Evolutionary conservation across 2,329 filamentous ascomycete species (phyloP), one percentile per base, ranked within the genome.

Genomic region (Claviceps monticola): DNA sequence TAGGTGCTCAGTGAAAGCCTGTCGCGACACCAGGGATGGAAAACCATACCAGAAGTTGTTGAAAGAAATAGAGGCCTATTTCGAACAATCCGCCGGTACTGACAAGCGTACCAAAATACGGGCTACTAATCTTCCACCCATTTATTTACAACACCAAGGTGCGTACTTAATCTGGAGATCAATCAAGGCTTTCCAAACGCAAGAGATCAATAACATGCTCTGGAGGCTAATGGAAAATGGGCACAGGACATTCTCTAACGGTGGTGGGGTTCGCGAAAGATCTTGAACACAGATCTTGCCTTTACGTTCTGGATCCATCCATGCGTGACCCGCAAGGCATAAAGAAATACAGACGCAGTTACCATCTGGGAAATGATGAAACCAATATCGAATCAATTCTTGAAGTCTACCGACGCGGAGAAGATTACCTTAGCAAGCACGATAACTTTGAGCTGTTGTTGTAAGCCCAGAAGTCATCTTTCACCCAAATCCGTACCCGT

Each of bases 241-340:
- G 8, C 2, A 38, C 26, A 76, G 88, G 89, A 2, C 91, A 97
- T 65, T 96, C 90, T 1, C 74, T 95, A 71, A 95, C 88, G 0
- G 88, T 97, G 49, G 74, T 97, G 51, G 91, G 91, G 0, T 74
- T 95, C 26, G 89, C 96, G 66, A 79, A 78, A 57, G 78, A 75
- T 29, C 71, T 68, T 37, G 75, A 84, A 54, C 85, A 86, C 26
- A 71, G 72, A 17, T 70, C 74, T 49, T 85, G 86, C 58, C 71
- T 97, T 17, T 72, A 97, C 0, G 86, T 95, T 13, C 95, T 95
- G 63, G 90, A 97, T 63, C 89, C 91, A 1, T 85, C 86, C 69
- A 88, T 87, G 64, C 81, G 78, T 51, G 84, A 89, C 46, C 78
- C 83, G 1, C 71, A 74, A 2, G 74, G 74, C 17, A 76, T 94